Conservation (phyloP, 225 moss, liverwort and hornwort genomes). For the Sphagnum tenellum region DNA sequence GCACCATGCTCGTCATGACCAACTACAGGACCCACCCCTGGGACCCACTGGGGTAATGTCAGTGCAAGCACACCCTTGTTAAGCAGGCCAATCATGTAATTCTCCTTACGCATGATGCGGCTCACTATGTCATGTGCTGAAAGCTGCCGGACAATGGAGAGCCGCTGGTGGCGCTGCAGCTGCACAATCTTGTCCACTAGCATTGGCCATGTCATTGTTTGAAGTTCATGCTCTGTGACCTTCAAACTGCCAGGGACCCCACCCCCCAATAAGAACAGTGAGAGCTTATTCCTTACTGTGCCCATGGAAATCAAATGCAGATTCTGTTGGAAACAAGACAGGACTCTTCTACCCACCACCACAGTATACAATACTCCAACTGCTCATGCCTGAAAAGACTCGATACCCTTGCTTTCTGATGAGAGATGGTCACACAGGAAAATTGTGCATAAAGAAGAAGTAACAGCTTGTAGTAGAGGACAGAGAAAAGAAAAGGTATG, state of each 20-base stretch:
- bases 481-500: no score
- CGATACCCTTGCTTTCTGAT: no score
- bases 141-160: constrained; percentile 89
- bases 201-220: constrained; percentile 90
- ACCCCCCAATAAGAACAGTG: no score
- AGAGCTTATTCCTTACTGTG: no score
- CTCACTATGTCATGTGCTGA: constrained; percentile 98
- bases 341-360: no score
- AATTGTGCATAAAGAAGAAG: no score
- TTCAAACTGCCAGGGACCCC: constrained; percentile 46
- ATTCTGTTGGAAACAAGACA: no score
- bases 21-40: constrained; percentile 72
- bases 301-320: no score
- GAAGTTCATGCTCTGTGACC: constrained; percentile 86
- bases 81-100: constrained; percentile 80
- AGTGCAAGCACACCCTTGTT: constrained; percentile 87
- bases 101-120: constrained; percentile 98
- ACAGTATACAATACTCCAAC: no score
- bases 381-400: no score
- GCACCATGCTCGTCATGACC: constrained; percentile 35
- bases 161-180: constrained; percentile 77
- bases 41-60: constrained; percentile 77
- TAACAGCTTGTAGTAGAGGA: no score
- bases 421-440: no score
- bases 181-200: constrained; percentile 94